Conservation (phyloP, 2,329 filamentous ascomycete species). For the Arthroderma sp. region DNA sequence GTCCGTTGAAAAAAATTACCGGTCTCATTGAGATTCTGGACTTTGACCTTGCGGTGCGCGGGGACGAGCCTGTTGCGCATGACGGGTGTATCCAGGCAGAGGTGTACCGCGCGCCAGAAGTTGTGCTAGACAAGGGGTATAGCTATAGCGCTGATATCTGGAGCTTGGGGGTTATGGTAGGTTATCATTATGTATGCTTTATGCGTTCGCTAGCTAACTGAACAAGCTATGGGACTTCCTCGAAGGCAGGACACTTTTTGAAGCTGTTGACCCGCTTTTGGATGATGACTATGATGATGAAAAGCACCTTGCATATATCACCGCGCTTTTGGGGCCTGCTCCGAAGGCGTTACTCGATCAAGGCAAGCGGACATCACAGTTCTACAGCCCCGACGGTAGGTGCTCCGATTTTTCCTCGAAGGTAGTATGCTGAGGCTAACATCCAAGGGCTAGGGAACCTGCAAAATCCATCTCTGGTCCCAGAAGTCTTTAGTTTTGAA, state of each 20-base stretch:
- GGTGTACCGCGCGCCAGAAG: constrained; percentile 28
- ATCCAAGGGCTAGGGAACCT: constrained; percentile 18
- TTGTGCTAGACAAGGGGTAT: constrained; percentile 25
- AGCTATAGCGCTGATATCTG: constrained; percentile 30
- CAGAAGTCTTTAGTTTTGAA: constrained; percentile 10
- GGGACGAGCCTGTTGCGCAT: constrained; percentile 20
- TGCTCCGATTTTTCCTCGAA: constrained; percentile 14
- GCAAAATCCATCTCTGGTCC: constrained; percentile 9
- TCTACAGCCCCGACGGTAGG: constrained; percentile 19
- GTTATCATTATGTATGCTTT: not conserved
- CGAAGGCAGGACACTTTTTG: constrained; percentile 21
- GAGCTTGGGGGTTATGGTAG: constrained; percentile 28
- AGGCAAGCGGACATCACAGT: constrained; percentile 12
- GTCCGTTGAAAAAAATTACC: constrained; percentile 15
- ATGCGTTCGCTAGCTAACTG: constrained; percentile 11
- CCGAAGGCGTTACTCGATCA: constrained; percentile 11
- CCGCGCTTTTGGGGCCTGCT: constrained; percentile 11
- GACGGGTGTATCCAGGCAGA: constrained; percentile 37
- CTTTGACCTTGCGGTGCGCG: constrained; percentile 24
- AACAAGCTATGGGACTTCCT: constrained; percentile 25
- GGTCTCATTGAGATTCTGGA: constrained; percentile 24
- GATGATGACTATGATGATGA: constrained; percentile 16
- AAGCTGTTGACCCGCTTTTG: constrained; percentile 16
- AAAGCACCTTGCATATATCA: constrained; percentile 15
- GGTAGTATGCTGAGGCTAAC: constrained; percentile 14